These are phyloP conservation scores for Fusarium xyrophilum DNA, from an alignment of 2,329 filamentous ascomycete species.

Conservation along the genomic window DNA sequence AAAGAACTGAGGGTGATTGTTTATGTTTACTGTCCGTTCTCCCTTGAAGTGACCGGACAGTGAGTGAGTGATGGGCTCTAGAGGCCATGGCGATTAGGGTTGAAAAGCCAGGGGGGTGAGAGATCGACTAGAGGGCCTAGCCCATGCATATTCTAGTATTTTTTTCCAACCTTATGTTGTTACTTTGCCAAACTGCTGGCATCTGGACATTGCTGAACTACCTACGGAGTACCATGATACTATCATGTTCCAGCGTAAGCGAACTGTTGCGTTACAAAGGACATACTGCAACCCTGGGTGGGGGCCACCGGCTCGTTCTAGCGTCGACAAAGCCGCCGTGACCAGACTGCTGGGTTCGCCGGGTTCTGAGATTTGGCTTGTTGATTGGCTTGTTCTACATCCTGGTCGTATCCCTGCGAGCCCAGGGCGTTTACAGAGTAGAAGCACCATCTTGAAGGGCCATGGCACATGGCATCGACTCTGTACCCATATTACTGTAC, in stretches of 20 bases:
- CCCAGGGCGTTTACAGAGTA: conserved; percentile 35
- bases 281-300: conserved; percentile 32
- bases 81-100: not conserved
- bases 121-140: not conserved
- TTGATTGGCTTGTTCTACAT: conserved; percentile 36
- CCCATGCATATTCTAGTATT: not conserved
- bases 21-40: not conserved
- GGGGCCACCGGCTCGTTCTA: conserved; percentile 41
- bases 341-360: conserved; percentile 46
- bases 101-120: not conserved
- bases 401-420: conserved; percentile 19
- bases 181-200: not conserved
- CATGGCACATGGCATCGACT: conserved; percentile 30
- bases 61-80: not conserved
- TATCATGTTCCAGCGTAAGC: not conserved
- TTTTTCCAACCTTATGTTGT: not conserved
- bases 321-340: conserved; percentile 44
- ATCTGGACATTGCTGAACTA: not conserved
- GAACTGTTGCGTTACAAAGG: conserved; percentile 24
- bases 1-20: not conserved
- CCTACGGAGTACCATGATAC: not conserved
- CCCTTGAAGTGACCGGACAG: too few relatives aligned
- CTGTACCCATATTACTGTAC: not conserved
- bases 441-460: conserved; percentile 19
- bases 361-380: conserved; percentile 31